These are phyloP conservation scores for Alloteropsis semialata DNA, from an alignment of 176 grass and related monocot species.

Conservation along the genomic window DNA sequence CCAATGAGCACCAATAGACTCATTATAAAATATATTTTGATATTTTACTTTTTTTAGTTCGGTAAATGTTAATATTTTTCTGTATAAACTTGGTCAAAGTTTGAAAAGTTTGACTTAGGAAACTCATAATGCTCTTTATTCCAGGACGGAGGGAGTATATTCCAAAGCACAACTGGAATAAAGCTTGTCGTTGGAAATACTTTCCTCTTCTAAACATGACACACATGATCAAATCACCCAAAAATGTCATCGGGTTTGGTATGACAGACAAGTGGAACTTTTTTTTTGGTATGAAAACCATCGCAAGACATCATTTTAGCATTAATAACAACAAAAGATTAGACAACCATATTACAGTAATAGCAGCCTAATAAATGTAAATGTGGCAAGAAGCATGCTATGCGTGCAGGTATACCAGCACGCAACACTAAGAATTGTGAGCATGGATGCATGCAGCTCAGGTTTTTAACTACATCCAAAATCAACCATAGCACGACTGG, in stretches of 20 bases:
- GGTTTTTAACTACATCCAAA: not conserved
- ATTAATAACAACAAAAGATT: not conserved
- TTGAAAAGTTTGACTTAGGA: no score
- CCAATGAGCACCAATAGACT: no score
- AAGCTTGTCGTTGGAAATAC: not conserved
- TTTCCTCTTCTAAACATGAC: not conserved
- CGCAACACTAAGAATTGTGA: not conserved
- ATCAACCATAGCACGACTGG: not conserved
- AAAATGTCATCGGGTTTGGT: not conserved
- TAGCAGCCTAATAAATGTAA: no score
- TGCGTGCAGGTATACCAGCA: not conserved
- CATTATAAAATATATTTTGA: no score
- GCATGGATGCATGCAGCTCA: not conserved
- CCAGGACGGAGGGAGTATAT: no score
- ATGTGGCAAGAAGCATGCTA: not conserved
- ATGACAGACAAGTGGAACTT: not conserved
- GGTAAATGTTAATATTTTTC: no score
- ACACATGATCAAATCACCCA: not conserved
- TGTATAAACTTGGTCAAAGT: no score
- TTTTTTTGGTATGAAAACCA: not conserved
- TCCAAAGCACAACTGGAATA: not conserved
- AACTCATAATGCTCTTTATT: no score
- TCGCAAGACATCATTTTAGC: not conserved
- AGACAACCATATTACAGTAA: no score
- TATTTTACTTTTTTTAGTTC: no score